phyloP scores from a whole-genome alignment of 768 basidiomycete genomes.

The Amanita thiersii region DNA sequence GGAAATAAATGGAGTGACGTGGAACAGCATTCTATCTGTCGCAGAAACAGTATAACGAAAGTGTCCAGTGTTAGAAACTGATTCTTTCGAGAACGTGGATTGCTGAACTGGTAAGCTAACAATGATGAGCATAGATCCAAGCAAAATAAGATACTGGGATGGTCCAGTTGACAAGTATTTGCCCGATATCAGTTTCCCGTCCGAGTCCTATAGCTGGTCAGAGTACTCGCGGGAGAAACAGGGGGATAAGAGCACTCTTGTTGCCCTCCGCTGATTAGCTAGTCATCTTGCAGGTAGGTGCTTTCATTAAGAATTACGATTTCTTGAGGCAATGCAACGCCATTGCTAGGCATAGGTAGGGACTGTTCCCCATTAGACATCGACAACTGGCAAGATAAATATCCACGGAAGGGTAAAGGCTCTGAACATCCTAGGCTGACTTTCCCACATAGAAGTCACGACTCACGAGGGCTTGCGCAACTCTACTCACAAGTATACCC shows the following conservation, averaged over 20 bases:
- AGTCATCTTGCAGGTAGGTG: constrained; percentile 28
- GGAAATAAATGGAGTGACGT: constrained; percentile 15
- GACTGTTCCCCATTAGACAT: constrained; percentile 25
- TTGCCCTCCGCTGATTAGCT: constrained; percentile 32
- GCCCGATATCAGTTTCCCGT: constrained; percentile 26
- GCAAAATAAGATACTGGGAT: constrained; percentile 25
- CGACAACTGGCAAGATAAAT: constrained; percentile 32
- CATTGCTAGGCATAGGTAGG: constrained; percentile 23
- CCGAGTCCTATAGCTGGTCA: constrained; percentile 27
- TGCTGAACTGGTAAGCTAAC: constrained; percentile 24
- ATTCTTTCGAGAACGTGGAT: constrained; percentile 38
- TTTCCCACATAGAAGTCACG: constrained; percentile 17
- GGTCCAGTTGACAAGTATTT: constrained; percentile 40
- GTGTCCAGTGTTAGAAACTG: constrained; percentile 42
- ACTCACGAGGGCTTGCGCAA: constrained; percentile 22
- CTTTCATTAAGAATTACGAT: not conserved
- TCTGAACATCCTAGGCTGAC: constrained; percentile 18
- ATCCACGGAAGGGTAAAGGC: no score
- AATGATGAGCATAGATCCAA: not conserved
- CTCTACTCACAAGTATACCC: constrained; percentile 26
- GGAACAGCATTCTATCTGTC: constrained; percentile 38
- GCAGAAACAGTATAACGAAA: constrained; percentile 46
- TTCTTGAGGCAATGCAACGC: not conserved
- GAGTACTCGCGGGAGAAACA: constrained; percentile 15
- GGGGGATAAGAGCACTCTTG: constrained; percentile 14